Base-by-base conservation (phyloP, 495 filamentous ascomycete genomes). In the Hypoxylon cercidicola region DNA sequence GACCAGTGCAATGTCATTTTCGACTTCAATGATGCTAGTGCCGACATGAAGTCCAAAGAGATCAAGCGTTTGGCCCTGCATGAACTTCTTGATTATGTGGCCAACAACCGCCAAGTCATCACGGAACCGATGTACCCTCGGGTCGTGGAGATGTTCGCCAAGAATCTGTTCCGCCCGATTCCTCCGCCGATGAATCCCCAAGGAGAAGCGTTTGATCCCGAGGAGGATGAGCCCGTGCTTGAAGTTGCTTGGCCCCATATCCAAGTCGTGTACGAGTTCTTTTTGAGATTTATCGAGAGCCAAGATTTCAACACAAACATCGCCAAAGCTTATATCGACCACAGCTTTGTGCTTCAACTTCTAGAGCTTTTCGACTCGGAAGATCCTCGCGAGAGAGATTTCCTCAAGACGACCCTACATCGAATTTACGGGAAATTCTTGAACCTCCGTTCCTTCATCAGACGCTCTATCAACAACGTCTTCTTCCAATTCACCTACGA, bases 291-390 rank as follows among this genome's bases (percentile, higher is more conserved):
- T 78, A 99, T 99, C 69, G 95, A 99, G 73, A 99, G 95, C 75
- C 96, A 97, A 75, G 95, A 99, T 73, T 99, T 99, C 87, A 99
- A 99, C 78, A 99, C 95, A 32, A 99, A 99, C 76, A 96, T 97
- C 67, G 95, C 96, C n/a, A 99, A 99, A 75, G 88, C 91, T 25
- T 97, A 95, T 75, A 99, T 99, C 68, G 95, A 99, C 68, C 95
- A 99, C 74, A 89, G 90, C 73, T 99, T 99, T 72, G 95, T 99
- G 11, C 85, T 98, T 20, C 93, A 96, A 85, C 82, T 99, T 60
- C 87, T 99, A n/a, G 95, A 99, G 75, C 80, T 99, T 18, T 99
- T 99, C 73, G 95, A 99, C 77, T 99, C 95, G 1, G 95, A 99
- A 81, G 95, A 99, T 73, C 95, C 95, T 8, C 85, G 95, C 46